phyloP scores from a whole-genome alignment of 768 basidiomycete genomes.

The Lactarius pseudohatsudake region DNA sequence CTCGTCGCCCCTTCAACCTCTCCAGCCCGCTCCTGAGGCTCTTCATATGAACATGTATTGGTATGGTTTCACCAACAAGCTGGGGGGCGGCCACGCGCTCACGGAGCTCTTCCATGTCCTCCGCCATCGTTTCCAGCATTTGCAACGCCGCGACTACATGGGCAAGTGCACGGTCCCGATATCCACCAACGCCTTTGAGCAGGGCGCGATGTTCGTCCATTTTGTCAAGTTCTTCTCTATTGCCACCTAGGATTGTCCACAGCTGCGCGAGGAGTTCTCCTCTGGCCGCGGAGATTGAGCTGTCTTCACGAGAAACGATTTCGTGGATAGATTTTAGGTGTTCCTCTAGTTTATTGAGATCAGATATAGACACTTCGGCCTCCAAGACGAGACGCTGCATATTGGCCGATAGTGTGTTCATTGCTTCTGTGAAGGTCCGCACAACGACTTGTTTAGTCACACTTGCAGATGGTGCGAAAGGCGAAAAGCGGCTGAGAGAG shows the following conservation, averaged over 20 bases:
- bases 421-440: conserved; percentile 58
- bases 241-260: conserved; percentile 71
- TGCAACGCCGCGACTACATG: conserved; percentile 69
- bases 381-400: conserved; percentile 64
- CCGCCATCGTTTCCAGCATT: conserved; percentile 59
- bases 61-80: conserved; percentile 56
- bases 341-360: conserved; percentile 64
- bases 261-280: conserved; percentile 60
- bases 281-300: conserved; percentile 43
- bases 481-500: conserved; percentile 33
- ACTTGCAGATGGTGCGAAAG: conserved; percentile 36
- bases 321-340: conserved; percentile 57
- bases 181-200: conserved; percentile 53
- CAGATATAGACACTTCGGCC: conserved; percentile 54
- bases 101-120: conserved; percentile 74
- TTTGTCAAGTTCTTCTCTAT: conserved; percentile 48
- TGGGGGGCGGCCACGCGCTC: conserved; percentile 71
- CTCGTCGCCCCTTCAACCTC: conserved; percentile 56
- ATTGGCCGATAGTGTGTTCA: conserved; percentile 54
- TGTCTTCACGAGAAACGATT: conserved; percentile 58
- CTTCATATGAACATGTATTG: conserved; percentile 73
- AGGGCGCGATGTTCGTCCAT: conserved; percentile 53
- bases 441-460: conserved; percentile 47
- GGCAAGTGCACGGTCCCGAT: conserved; percentile 58
- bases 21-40: conserved; percentile 66